phyloP scores from a whole-genome alignment of 176 grass and related monocot genomes.

The Alopecurus myosuroides region DNA sequence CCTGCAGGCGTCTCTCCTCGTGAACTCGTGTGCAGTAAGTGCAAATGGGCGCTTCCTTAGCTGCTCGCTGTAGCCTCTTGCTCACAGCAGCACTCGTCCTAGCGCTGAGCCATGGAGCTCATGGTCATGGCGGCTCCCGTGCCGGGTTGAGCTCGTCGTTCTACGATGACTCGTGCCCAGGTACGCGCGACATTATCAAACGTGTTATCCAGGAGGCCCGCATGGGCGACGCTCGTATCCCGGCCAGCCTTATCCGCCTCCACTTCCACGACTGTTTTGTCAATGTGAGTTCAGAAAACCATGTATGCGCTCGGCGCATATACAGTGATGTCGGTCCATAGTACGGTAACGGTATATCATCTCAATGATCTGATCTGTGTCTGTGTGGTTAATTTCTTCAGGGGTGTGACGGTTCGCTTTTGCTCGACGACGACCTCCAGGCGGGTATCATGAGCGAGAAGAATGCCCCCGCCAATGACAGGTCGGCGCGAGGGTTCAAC shows the following conservation, averaged over 20 bases:
- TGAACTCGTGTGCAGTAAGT: too few relatives aligned
- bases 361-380: not conserved
- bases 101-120: not conserved
- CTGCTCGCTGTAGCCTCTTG: not conserved
- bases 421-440: not conserved
- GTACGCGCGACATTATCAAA: not conserved
- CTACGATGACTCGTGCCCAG: not conserved
- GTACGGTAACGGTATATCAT: not conserved
- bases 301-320: not conserved
- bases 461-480: not conserved
- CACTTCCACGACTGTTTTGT: slow-evolving; percentile 27
- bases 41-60: not conserved
- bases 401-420: not conserved
- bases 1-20: not conserved
- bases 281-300: not conserved
- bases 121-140: not conserved
- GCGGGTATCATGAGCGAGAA: slow-evolving; percentile 15
- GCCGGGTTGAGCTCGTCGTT: not conserved
- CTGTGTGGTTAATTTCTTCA: not conserved
- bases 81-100: not conserved
- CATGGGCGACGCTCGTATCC: slow-evolving; percentile 24
- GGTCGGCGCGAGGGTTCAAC: slow-evolving; percentile 9
- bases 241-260: slow-evolving; percentile 17
- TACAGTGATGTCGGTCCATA: not conserved
- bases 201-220: slow-evolving; percentile 25